phyloP scores from a whole-genome alignment of 208 protist species.

The Vickermania spadyakhi region DNA sequence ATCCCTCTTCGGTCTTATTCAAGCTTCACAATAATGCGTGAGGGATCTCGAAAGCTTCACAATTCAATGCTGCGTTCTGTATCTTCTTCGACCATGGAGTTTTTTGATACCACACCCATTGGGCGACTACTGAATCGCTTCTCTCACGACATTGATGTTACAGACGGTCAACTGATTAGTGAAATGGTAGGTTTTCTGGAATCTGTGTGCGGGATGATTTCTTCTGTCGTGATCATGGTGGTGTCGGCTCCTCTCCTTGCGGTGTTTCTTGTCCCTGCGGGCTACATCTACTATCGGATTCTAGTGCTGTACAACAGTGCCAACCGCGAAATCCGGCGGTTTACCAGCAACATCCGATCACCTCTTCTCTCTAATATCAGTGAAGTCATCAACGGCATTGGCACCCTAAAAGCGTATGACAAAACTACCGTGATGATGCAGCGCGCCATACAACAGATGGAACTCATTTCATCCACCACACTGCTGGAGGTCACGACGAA shows the following conservation, averaged over 20 bases:
- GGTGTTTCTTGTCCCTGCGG: conserved; percentile 30
- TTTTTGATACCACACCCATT: conserved; percentile 93
- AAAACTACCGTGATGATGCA: conserved; percentile 19
- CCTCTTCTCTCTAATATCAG: conserved; percentile 90
- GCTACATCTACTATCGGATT: conserved; percentile 51
- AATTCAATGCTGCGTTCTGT: conserved; percentile 39
- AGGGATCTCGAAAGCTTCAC: conserved; percentile 37
- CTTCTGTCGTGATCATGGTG: conserved; percentile 37
- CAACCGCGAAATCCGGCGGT: conserved; percentile 82
- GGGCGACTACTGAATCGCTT: conserved; percentile 96
- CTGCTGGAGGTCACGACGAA: conserved; percentile 56
- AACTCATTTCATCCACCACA: conserved; percentile 35
- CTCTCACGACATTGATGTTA: conserved; percentile 73
- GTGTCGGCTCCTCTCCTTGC: conserved; percentile 35
- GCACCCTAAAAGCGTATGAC: conserved; percentile 78
- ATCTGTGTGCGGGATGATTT: conserved; percentile 41
- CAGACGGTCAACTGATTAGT: conserved; percentile 58
- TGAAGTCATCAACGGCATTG: conserved; percentile 83
- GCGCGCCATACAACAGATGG: conserved; percentile 28
- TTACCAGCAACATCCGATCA: conserved; percentile 83
- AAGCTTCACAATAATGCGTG: conserved; percentile 23
- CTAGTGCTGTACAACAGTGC: conserved; percentile 76
- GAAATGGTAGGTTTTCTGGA: conserved; percentile 52
- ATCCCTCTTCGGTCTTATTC: conserved; percentile 23
- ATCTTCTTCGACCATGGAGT: conserved; percentile 46